Percentiles rank a stretch among this genome's conserved stretches.
Conservation (phyloP, 148 eudicot species). For the Polygonum aviculare region DNA sequence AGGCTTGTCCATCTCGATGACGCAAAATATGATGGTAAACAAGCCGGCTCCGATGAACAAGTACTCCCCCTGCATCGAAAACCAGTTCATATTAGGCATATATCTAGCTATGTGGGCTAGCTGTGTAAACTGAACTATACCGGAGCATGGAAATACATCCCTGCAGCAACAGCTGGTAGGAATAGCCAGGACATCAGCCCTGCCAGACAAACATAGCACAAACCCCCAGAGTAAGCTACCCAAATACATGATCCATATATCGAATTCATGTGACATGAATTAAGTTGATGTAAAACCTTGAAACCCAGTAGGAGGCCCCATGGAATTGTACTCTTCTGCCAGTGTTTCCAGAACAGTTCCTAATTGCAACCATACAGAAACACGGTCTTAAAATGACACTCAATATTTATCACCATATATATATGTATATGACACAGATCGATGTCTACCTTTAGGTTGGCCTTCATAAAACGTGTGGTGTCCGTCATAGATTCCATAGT, state of each 20-base stretch:
- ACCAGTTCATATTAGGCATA: not conserved
- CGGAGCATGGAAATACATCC: conserved; percentile 81
- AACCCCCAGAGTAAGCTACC: not conserved
- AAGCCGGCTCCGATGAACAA: conserved; percentile 82
- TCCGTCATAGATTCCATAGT: conserved; percentile 57
- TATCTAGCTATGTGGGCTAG: no score
- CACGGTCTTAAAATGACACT: not conserved
- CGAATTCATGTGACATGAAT: no score
- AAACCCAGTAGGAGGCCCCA: conserved; percentile 78
- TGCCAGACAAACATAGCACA: conserved; percentile 17
- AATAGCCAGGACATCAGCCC: conserved; percentile 86
- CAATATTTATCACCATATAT: no score
- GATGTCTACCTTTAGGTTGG: conserved; percentile 44
- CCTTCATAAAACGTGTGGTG: conserved; percentile 73
- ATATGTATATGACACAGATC: not conserved
- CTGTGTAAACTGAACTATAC: conserved; percentile 18
- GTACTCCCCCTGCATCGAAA: conserved; percentile 60
- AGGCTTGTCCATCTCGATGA: conserved; percentile 84
- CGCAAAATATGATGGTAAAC: conserved; percentile 58
- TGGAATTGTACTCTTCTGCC: conserved; percentile 60
- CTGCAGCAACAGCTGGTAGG: conserved; percentile 72
- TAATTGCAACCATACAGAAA: conserved; percentile 10
- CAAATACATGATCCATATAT: no score
- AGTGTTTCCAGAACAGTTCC: conserved; percentile 59
- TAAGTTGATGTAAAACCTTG: conserved; percentile 38